A percentile compares a stretch with the other conserved stretches of the same genome.
Evolutionary conservation across 2,329 filamentous ascomycete species (phyloP).

Genomic region (Apiospora phragmitis): DNA sequence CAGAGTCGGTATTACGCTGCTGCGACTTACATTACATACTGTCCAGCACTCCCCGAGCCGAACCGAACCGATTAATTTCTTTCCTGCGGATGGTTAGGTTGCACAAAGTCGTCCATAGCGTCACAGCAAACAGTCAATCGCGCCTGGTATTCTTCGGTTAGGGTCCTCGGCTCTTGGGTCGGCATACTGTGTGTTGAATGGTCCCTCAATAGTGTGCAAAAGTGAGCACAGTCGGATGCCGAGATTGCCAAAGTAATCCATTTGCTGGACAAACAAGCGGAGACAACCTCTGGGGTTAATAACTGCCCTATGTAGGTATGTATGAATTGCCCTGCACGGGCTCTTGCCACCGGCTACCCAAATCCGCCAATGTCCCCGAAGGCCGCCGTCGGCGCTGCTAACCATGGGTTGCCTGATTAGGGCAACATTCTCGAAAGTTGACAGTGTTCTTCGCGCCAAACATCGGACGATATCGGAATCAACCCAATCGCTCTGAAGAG

Average conservation of each 20-base stretch:
- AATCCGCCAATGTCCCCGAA: not conserved
- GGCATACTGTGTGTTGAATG: not conserved
- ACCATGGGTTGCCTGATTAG: not conserved
- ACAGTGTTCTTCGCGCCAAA: constrained; percentile 3
- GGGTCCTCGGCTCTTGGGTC: not conserved
- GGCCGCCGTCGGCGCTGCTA: constrained; percentile 1
- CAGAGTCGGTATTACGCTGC: not conserved
- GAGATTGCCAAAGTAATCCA: not conserved
- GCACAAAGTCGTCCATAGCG: not conserved
- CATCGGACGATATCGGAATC: constrained; percentile 4
- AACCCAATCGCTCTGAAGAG: not conserved
- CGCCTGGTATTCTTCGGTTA: not conserved
- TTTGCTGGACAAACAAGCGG: constrained; percentile 1
- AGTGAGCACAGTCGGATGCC: not conserved
- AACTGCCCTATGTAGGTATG: not conserved
- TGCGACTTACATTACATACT: not conserved
- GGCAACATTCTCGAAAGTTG: not conserved
- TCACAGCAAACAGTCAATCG: not conserved
- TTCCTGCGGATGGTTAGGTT: not conserved
- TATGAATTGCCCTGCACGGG: not conserved
- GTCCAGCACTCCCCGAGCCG: not conserved
- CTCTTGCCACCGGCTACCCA: not conserved
- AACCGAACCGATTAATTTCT: not conserved
- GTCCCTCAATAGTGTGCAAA: not conserved
- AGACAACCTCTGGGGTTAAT: not conserved